Base-by-base conservation (phyloP, 257 asterid genomes). In the Buddleja alternifolia region DNA sequence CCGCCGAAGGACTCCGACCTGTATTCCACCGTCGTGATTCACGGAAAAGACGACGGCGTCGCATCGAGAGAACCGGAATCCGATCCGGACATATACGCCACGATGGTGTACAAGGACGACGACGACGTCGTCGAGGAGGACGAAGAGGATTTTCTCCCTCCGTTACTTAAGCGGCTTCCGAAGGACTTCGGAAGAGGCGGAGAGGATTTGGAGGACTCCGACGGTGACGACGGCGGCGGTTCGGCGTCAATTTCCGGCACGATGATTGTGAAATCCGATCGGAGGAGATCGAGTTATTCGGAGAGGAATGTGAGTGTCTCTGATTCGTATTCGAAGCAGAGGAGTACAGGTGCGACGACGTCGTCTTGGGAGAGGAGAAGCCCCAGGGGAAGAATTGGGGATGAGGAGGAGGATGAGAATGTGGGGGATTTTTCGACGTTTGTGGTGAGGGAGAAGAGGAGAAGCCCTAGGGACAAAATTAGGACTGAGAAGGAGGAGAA, bases 111-210 rank as follows among this genome's bases (percentile, higher is more conserved):
- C 80, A 87, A 85, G 77, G 90, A 80, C 66, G 84, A 73, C 44
- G 85, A 9, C 58, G 84, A 8, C 53, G 80, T 36, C 21, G 81
- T n/a, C n/a, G n/a, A n/a, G n/a, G n/a, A 79, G 52, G 87, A 85
- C 17, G 97, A 86, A 70, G 96, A 88, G 24, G 95, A 85, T 24
- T 85, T 89, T 0, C 95, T 93, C 19, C 97, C 99, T 67, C 96
- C 97, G 52, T 55, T 93, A 10, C 78, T 90, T 63, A 88, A 88
- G 65, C 88, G 92, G 80, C 86, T 89, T 41, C 97, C 97, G n/a
- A 93, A 93, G 70, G 98, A 90, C 80, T 93, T 93, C 55, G 96
- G 93, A 8, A 84, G 84, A 9, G 92, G 86, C 25, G 88, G 83
- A 7, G 85, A 78, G 44, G 80, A 58, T 46, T 54, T 70, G 51